Percentiles rank a stretch among this genome's conserved stretches.
These are phyloP conservation scores for Carex myosuroides DNA, from an alignment of 176 grass and related monocot genomes.

Conservation along the genomic window DNA sequence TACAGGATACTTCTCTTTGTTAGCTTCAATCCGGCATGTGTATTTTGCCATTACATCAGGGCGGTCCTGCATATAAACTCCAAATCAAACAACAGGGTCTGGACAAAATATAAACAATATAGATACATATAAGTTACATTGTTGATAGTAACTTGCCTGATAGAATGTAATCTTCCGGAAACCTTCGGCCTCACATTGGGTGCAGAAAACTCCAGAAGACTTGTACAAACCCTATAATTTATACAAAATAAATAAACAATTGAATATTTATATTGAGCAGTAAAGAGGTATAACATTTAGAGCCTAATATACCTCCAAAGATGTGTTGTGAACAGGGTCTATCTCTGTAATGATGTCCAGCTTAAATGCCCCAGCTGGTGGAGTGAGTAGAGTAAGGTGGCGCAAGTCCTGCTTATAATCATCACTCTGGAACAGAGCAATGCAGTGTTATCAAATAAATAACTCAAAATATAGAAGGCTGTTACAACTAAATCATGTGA, in stretches of 20 bases:
- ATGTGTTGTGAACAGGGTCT: constrained; percentile 90
- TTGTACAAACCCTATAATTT: constrained; percentile 75
- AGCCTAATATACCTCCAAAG: constrained; percentile 78
- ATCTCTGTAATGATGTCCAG: constrained; percentile 95
- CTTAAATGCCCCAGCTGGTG: constrained; percentile 50
- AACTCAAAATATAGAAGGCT: constrained; percentile 11
- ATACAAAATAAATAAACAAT: constrained; percentile 16
- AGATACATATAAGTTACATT: background rate
- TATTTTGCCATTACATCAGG: constrained; percentile 96
- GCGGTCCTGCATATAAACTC: constrained; percentile 57
- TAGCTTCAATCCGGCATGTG: constrained; percentile 88
- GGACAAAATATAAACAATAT: background rate
- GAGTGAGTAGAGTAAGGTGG: constrained; percentile 53
- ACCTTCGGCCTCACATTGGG: constrained; percentile 98
- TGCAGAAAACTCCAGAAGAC: constrained; percentile 88
- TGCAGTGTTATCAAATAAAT: constrained; percentile 22
- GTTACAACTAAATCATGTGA: background rate
- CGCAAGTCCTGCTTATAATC: constrained; percentile 57
- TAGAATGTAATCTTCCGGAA: constrained; percentile 97
- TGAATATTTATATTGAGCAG: background rate
- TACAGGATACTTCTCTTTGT: constrained; percentile 83
- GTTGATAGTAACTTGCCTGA: constrained; percentile 47
- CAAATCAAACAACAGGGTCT: constrained; percentile 22
- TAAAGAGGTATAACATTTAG: background rate
- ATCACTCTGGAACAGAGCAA: constrained; percentile 44